Evolutionary conservation across 345 rosid genomes (phyloP), one percentile per base, ranked within the genome.

Genomic region (Viola odorata): DNA sequence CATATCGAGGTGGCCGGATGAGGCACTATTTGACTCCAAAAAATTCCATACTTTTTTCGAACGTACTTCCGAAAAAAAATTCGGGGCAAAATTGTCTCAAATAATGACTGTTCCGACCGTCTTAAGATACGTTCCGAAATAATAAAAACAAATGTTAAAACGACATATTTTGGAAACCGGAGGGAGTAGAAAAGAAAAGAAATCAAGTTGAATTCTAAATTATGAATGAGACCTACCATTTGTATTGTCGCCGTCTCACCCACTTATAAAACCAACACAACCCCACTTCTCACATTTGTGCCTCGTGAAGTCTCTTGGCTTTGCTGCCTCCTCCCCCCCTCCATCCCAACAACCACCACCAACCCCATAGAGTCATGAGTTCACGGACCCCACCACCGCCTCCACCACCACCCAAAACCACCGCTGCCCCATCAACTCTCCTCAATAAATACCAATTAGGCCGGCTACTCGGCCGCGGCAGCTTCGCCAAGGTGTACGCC

Each of bases 371-470:
- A 36, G 61, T 60, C 23, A 68, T 68, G 77, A 73, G 62, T 17
- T 57, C 62, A 13, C 56, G 16, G 16, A 66, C 9, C 23, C 67
- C 50, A 1, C 45, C 50, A 9, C 68, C 47, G 15, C 59, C 63
- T 12, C 44, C 40, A 11, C 62, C 32, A 65, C 62, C 11, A 12
- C 55, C 52, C 23, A 23, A n/a, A 32, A 10, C 64, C 69, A 13
- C 62, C 23, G 11, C 65, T 53, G 11, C 58, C 61, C 38, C 71
- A 47, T 63, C 64, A 5, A 64, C 73, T 16, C 80, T 91, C n/a
- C 84, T 85, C 23, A 82, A 85, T 8, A 82, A 74, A 70, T 91
- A 91, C 73, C 78, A 80, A 37, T 69, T 87, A 12, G 89, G 91
- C 52, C 77, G 80, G 36, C 56, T 80, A 0, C 66, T 91, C 4